Evolutionary conservation across 306 rosid species (phyloP).

Genomic region (Inga laurina): DNA sequence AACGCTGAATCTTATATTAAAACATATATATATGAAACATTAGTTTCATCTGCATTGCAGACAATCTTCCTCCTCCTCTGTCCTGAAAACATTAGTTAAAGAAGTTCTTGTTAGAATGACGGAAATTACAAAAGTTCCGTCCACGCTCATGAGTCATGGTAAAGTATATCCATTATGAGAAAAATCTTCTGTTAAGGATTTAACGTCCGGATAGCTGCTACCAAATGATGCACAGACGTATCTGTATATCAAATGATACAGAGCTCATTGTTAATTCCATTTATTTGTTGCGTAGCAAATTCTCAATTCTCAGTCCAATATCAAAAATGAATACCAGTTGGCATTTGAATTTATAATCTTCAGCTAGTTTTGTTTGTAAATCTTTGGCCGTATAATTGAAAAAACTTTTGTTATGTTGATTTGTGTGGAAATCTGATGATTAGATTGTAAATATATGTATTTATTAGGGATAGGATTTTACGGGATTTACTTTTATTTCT

Average conservation of each 20-base stretch:
- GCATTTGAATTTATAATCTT: constrained; percentile 2
- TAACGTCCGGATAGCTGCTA: not conserved
- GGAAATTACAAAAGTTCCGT: constrained; percentile 15
- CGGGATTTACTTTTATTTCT: not conserved
- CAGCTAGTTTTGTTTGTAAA: constrained; percentile 11
- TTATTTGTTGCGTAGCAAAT: constrained; percentile 17
- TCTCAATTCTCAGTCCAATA: constrained; percentile 16
- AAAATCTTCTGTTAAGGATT: not conserved
- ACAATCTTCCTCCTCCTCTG: not conserved
- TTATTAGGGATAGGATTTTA: not conserved
- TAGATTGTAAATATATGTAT: not conserved
- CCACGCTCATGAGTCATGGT: not conserved
- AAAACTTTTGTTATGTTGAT: not conserved
- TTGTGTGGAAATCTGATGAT: not conserved
- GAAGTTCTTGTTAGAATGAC: constrained; percentile 9
- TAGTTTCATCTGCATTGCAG: not conserved
- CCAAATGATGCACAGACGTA: not conserved
- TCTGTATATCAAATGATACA: not conserved
- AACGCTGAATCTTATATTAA: not conserved
- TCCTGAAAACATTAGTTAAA: not conserved
- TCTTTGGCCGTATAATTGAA: not conserved
- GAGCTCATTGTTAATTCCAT: not conserved
- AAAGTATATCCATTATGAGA: not conserved
- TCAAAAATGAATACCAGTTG: constrained; percentile 15
- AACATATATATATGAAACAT: not conserved